Evolutionary conservation across 768 basidiomycete species (phyloP).

Genomic region (Cyathus striatus): DNA sequence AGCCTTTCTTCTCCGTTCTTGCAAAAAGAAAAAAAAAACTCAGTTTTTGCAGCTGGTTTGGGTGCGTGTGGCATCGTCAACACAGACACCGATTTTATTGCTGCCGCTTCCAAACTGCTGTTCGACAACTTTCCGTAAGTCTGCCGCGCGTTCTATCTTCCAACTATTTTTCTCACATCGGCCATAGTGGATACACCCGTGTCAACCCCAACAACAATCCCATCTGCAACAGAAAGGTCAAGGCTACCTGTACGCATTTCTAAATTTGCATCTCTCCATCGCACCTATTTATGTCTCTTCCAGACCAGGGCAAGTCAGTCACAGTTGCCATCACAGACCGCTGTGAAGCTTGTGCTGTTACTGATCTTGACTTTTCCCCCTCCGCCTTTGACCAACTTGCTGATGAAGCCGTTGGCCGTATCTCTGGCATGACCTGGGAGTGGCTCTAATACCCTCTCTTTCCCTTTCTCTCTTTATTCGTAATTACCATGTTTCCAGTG

Average conservation of each 20-base stretch:
- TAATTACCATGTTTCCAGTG: too few relatives aligned
- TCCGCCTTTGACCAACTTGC: constrained; percentile 50
- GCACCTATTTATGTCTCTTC: constrained; percentile 4
- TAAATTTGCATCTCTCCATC: constrained; percentile 3
- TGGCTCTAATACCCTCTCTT: constrained; percentile 28
- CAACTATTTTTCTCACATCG: background rate
- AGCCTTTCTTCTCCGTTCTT: constrained; percentile 11
- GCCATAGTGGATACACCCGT: constrained; percentile 44
- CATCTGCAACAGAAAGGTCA: constrained; percentile 50
- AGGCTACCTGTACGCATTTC: constrained; percentile 41
- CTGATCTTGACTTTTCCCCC: constrained; percentile 61
- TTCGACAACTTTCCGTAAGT: constrained; percentile 62
- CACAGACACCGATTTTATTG: constrained; percentile 45
- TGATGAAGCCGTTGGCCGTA: constrained; percentile 38
- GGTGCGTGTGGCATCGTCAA: constrained; percentile 62
- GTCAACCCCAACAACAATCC: constrained; percentile 74
- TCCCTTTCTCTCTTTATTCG: too few relatives aligned
- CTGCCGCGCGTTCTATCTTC: background rate
- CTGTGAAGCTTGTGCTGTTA: constrained; percentile 47
- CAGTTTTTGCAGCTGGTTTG: constrained; percentile 40
- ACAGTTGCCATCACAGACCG: constrained; percentile 54
- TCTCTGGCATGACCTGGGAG: constrained; percentile 44
- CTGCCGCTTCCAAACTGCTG: constrained; percentile 49
- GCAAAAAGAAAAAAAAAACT: constrained; percentile 2
- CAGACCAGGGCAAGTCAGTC: constrained; percentile 49